Base-by-base conservation (phyloP, 371 early-diverging fungal genomes). In the Zychaea mexicana region DNA sequence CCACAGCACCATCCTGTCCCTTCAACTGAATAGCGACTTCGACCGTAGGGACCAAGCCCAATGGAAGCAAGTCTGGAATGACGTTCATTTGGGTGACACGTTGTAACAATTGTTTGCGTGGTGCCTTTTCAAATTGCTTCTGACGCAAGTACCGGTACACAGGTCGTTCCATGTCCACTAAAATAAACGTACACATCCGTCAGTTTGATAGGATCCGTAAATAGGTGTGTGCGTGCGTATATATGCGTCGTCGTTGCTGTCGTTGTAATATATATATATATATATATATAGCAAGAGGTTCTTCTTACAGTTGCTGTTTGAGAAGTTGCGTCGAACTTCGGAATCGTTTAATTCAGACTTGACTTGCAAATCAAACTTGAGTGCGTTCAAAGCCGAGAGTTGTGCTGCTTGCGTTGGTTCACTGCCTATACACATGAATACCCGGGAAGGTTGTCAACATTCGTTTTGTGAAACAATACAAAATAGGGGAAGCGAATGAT, bases 51-150 rank as follows among this genome's bases (percentile, higher is more conserved):
- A 71, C 59, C 26, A 80, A 67, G 45, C 72, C 83, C 31, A 84
- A 76, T 22, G 86, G 83, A 45, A 93, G 70, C 42, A 92, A 56
- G 72, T 93, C 94, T 5, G 94, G 94, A 45, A 90, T 77, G 52
- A 93, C 90, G 65, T 74, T 88, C 94, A 93, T 93, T 73, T 92
- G 92, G 26, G 86, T 81, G 54, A 90, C 60, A 57, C 92, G 87
- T 74, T 92, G 88, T 84, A 87, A 76, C 71, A 92, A 72, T 52
- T 86, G 73, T 55, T 78, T 79, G 36, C 86, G 80, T 31, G 86
- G 88, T 68, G 81, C 80, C 22, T 85, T 85, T 53, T 78, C 76
- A 70, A 90, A 92, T 64, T 87, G 81, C 53, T 81, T 77, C 71
- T 89, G 78, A 66, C 78, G 74, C 82, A 92, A 74, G 69, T 88